Conservation (phyloP, 208 protist species). For the Eutreptiella sp. region DNA sequence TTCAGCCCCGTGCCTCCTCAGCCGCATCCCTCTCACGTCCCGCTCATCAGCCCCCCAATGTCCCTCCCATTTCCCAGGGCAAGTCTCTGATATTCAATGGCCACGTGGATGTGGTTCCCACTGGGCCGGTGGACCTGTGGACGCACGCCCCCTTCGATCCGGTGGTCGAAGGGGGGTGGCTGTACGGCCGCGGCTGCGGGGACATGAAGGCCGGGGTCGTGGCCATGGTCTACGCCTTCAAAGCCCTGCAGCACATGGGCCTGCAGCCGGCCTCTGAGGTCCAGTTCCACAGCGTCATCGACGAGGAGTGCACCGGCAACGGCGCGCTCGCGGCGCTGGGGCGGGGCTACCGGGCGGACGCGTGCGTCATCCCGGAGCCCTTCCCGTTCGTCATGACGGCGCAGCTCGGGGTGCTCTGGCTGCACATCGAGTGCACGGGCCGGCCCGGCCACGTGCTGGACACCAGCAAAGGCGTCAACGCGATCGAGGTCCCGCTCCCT, state of each 20-base stretch:
- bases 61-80: too few species aligned
- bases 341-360: slow-evolving; percentile 35
- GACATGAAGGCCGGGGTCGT: slow-evolving; percentile 46
- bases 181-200: slow-evolving; percentile 39
- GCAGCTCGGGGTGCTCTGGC: slow-evolving; percentile 41
- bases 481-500: slow-evolving; percentile 37
- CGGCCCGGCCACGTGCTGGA: slow-evolving; percentile 36
- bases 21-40: too few species aligned
- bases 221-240: slow-evolving; percentile 38
- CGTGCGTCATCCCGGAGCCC: slow-evolving; percentile 39
- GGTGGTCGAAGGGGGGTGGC: slow-evolving; percentile 35
- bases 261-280: slow-evolving; percentile 35
- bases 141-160: slow-evolving; percentile 34
- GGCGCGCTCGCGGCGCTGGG: slow-evolving; percentile 35
- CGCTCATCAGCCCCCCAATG: too few species aligned
- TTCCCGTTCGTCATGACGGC: slow-evolving; percentile 38
- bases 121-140: slow-evolving; percentile 35
- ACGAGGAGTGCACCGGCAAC: slow-evolving; percentile 43
- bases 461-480: slow-evolving; percentile 39
- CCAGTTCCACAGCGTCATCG: slow-evolving; percentile 39
- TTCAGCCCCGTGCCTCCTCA: too few species aligned
- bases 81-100: slow-evolving; percentile 43
- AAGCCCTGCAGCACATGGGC: slow-evolving; percentile 26
- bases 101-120: slow-evolving; percentile 42
- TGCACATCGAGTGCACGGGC: slow-evolving; percentile 32